phyloP scores from a whole-genome alignment of 2,329 filamentous ascomycete species.

The Ophiostoma pallidulum region DNA sequence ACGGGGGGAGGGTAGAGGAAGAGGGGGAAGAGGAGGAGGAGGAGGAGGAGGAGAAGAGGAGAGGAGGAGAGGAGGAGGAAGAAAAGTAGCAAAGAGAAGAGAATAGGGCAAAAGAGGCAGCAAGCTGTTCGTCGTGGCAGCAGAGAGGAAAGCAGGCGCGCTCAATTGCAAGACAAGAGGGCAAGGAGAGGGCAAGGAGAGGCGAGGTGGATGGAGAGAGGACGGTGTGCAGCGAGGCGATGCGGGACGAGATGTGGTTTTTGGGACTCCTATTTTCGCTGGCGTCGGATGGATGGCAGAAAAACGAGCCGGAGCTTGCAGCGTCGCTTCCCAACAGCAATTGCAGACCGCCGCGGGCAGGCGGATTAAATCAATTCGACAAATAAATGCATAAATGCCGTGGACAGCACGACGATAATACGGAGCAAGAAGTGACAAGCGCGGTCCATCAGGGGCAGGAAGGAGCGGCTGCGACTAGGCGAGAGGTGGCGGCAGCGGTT shows the following conservation, averaged over 20 bases:
- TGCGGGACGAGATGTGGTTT: neutral
- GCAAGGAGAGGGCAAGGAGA: too few species aligned
- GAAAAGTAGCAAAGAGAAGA: neutral
- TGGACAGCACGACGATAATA: neutral
- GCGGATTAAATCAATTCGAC: neutral
- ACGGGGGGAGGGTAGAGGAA: neutral
- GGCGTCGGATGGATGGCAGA: conserved; percentile 12
- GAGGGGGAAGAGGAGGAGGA: neutral
- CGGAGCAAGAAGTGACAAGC: neutral
- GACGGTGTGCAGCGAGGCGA: neutral
- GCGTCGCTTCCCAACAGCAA: conserved; percentile 17
- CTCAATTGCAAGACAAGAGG: too few species aligned
- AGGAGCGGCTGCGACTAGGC: too few species aligned
- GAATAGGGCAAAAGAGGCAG: neutral
- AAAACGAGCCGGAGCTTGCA: conserved; percentile 4
- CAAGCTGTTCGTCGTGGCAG: neutral
- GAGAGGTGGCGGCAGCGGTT: too few species aligned
- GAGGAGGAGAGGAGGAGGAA: neutral
- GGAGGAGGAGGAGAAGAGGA: neutral
- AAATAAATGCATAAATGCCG: neutral
- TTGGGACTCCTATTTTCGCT: neutral
- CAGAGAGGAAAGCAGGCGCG: neutral
- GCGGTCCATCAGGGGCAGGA: neutral
- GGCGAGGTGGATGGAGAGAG: too few species aligned
- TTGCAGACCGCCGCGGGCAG: neutral